Conservation (phyloP, 1,284 basidiomycete species). For the Trametes sp. region DNA sequence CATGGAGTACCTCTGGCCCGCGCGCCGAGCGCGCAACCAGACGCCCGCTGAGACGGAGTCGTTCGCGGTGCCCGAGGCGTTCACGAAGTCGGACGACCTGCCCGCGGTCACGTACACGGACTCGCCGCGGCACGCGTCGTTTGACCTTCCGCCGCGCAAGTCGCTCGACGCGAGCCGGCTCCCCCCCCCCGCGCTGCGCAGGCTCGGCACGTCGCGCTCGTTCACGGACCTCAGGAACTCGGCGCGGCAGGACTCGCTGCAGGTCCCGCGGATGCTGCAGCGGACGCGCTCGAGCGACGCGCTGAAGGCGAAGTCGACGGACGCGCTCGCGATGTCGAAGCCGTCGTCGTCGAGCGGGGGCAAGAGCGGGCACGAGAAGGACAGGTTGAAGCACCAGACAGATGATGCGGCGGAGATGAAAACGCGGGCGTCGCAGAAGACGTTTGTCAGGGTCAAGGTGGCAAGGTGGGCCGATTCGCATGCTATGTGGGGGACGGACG, state of each 20-base stretch:
- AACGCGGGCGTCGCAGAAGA: slow-evolving; percentile 79
- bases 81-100: slow-evolving; percentile 23
- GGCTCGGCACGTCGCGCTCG: slow-evolving; percentile 67
- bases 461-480: slow-evolving; percentile 59
- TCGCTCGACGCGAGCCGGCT: slow-evolving; percentile 37
- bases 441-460: slow-evolving; percentile 85
- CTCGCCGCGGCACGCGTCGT: slow-evolving; percentile 37
- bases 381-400: slow-evolving; percentile 31
- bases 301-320: slow-evolving; percentile 26
- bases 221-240: slow-evolving; percentile 69
- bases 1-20: slow-evolving; percentile 91
- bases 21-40: slow-evolving; percentile 56
- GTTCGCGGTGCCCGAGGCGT: slow-evolving; percentile 27
- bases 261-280: slow-evolving; percentile 38
- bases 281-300: slow-evolving; percentile 42
- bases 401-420: slow-evolving; percentile 80
- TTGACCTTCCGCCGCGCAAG: slow-evolving; percentile 38
- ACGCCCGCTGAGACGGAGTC: slow-evolving; percentile 37
- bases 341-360: slow-evolving; percentile 22
- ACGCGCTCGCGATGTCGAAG: slow-evolving; percentile 21
- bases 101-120: slow-evolving; percentile 29
- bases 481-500: neutral
- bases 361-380: slow-evolving; percentile 30
- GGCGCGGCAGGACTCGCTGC: slow-evolving; percentile 47
- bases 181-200: slow-evolving; percentile 50